Base-by-base conservation (phyloP, 2,329 filamentous ascomycete genomes). In the Aureobasidium sp. region DNA sequence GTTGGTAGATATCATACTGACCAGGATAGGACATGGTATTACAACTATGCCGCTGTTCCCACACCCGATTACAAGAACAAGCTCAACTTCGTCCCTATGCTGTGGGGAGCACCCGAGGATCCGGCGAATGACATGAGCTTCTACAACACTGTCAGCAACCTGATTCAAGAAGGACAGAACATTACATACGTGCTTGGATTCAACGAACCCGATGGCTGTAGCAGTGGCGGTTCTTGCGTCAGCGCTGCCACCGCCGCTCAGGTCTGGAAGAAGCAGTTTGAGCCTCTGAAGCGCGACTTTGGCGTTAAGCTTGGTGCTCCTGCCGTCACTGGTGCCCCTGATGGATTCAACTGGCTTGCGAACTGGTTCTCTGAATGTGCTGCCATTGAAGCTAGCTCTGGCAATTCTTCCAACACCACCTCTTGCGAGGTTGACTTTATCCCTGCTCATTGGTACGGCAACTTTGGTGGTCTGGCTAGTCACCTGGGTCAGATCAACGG, bases 31-130 rank as follows among this genome's bases (percentile, higher is more conserved):
- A 87, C 85, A 3, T 94, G 90, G 90, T 94, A 94, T 79, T 94
- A 93, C 81, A 93, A 92, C 77, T 94, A 92, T 74, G 74, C 76
- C 29, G 70, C 78, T 22, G 70, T 73, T 3, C 88, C 89, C 1
- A 69, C 69, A 20, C 44, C 56, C 4, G 61, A 55, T 20, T 66
- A 71, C 64, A 73, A 78, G 55, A 68, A 79, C 15, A 73, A 79
- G 15, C 84, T 93, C 67, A 81, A 89, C 72, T 94, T 90, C 73
- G 85, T 93, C 1, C 89, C 90, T 56, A 91, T 91, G 89, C 82
- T 91, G 64, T 93, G 87, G 87, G 88, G 88, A 36, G 77, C 83
- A 11, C 75, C 78, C 3, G 70, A 65, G 51, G 66, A 67, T 57
- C 62, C 62, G 2, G 59, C 44, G 36, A 75, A 78, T 61, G 80